Percentiles rank a stretch among this genome's conserved stretches.
Conservation (phyloP, 192 early-diverging fungal species). For the Linnemannia schmuckeri region DNA sequence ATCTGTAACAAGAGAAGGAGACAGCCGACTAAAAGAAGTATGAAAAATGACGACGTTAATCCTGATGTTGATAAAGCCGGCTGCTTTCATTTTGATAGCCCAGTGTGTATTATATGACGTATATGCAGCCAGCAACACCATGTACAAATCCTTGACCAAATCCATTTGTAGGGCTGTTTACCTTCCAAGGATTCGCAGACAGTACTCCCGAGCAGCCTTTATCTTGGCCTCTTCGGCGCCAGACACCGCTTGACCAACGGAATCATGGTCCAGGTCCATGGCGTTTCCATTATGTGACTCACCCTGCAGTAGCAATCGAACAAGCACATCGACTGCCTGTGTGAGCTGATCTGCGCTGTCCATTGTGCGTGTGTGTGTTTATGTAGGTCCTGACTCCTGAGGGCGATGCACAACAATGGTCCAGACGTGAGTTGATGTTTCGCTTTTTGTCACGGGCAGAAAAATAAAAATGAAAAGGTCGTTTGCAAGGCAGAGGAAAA, state of each 20-base stretch:
- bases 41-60: background rate
- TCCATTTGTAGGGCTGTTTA: background rate
- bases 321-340: slow-evolving; percentile 36
- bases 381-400: background rate
- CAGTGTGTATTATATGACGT: too few species aligned
- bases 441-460: background rate
- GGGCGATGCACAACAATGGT: slow-evolving; percentile 10
- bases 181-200: slow-evolving; percentile 48
- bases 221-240: slow-evolving; percentile 18
- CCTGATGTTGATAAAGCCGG: too few species aligned
- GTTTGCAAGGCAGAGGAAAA: background rate
- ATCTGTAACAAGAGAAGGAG: slow-evolving; percentile 66
- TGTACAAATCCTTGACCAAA: background rate
- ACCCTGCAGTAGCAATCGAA: slow-evolving; percentile 23
- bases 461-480: background rate
- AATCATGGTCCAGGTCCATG: slow-evolving; percentile 21
- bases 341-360: slow-evolving; percentile 41
- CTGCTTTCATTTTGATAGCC: background rate
- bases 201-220: slow-evolving; percentile 44
- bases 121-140: too few species aligned
- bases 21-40: slow-evolving; percentile 59
- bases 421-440: background rate
- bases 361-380: slow-evolving; percentile 11
- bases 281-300: slow-evolving; percentile 3
- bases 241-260: background rate